Conservation (phyloP, 306 rosid species). For the Adenanthera pavonina region DNA sequence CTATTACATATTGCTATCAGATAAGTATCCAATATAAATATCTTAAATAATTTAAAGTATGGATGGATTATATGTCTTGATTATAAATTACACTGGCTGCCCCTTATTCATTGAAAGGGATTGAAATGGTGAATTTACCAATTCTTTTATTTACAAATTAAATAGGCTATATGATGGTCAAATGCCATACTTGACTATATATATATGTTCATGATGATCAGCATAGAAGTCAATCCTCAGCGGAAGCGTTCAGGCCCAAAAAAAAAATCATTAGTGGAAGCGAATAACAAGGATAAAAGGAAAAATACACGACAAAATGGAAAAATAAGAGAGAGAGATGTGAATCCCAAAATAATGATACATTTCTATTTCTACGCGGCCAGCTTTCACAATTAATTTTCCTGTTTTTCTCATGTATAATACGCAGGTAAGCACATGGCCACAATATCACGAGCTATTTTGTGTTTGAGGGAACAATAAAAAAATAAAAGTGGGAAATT, state of each 20-base stretch:
- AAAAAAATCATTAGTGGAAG: background rate
- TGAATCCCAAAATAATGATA: background rate
- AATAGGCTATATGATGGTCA: background rate
- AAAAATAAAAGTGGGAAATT: background rate
- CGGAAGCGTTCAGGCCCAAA: background rate
- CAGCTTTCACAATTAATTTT: background rate
- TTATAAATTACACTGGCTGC: background rate
- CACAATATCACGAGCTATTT: background rate
- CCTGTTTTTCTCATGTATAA: background rate
- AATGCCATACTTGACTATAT: background rate
- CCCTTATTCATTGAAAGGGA: background rate
- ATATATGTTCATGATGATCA: background rate
- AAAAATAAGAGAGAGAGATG: background rate
- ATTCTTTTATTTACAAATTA: background rate
- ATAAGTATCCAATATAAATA: too few relatives aligned
- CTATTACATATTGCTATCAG: too few relatives aligned
- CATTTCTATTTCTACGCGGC: background rate
- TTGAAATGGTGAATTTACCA: background rate
- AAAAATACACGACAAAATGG: background rate
- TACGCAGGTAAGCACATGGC: background rate
- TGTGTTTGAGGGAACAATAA: background rate
- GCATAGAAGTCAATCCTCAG: conserved; percentile 1
- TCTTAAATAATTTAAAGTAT: too few relatives aligned
- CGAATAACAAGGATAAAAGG: background rate
- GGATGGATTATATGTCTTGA: too few relatives aligned